Evolutionary conservation across 164 flowering plant species (phyloP).

Genomic region (Malania oleifera): DNA sequence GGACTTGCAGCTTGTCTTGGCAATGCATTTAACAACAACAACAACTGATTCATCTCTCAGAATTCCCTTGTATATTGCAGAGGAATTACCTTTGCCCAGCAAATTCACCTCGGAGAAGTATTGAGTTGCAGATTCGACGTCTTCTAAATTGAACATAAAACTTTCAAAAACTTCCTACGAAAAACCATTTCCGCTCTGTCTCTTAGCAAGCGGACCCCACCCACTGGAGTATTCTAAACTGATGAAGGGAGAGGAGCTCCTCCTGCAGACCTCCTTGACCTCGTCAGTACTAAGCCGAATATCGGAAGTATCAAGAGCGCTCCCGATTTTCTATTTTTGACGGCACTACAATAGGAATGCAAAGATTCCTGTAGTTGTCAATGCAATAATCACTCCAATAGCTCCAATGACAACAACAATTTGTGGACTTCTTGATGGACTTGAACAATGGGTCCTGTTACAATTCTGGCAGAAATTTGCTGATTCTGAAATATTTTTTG

Average conservation of each 20-base stretch:
- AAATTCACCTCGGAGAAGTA: conserved; percentile 77
- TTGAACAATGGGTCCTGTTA: conserved; percentile 30
- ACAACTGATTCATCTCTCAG: conserved; percentile 79
- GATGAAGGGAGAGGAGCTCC: conserved; percentile 71
- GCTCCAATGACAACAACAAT: conserved; percentile 41
- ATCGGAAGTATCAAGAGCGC: conserved; percentile 52
- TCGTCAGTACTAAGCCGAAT: conserved; percentile 64
- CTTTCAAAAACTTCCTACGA: conserved; percentile 63
- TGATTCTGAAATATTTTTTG: conserved; percentile 55
- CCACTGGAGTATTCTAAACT: conserved; percentile 84
- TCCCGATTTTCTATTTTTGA: conserved; percentile 71
- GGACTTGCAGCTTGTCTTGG: conserved; percentile 75
- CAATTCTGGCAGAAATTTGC: conserved; percentile 48
- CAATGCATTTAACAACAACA: conserved; percentile 71
- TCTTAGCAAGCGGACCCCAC: conserved; percentile 81
- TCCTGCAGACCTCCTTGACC: conserved; percentile 53
- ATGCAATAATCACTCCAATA: conserved; percentile 28
- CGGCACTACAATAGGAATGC: conserved; percentile 67
- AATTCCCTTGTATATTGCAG: conserved; percentile 63
- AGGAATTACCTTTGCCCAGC: conserved; percentile 73
- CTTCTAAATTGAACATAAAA: conserved; percentile 69
- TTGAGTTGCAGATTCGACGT: conserved; percentile 87
- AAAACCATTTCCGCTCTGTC: conserved; percentile 35
- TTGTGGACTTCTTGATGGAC: conserved; percentile 24
- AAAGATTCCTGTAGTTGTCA: conserved; percentile 31